phyloP scores from a whole-genome alignment of 2,329 filamentous ascomycete species.

The Hypoxylon sp. region DNA sequence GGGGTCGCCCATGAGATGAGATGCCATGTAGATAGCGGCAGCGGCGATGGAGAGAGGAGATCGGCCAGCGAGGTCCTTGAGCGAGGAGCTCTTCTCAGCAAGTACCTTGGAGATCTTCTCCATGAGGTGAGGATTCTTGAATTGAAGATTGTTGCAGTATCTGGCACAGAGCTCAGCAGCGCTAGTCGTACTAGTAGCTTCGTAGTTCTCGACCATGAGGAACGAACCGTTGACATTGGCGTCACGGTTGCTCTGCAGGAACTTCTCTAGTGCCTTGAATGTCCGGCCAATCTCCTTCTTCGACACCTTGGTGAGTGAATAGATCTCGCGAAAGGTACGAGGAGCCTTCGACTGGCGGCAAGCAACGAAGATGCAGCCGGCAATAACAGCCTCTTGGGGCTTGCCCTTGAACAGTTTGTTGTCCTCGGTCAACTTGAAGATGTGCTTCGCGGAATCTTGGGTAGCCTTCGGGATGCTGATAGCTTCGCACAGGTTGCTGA shows the following conservation, averaged over 20 bases:
- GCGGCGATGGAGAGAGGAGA: constrained; percentile 95
- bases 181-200: constrained; percentile 81
- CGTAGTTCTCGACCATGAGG: constrained; percentile 76
- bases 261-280: constrained; percentile 93
- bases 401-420: constrained; percentile 96
- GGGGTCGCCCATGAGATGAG: constrained; percentile 84
- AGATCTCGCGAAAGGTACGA: constrained; percentile 95
- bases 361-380: constrained; percentile 97
- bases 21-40: constrained; percentile 97
- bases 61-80: constrained; percentile 88
- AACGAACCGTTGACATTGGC: constrained; percentile 66
- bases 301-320: constrained; percentile 89
- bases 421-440: constrained; percentile 96
- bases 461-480: constrained; percentile 86
- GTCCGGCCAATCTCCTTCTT: constrained; percentile 98
- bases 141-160: constrained; percentile 87
- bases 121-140: constrained; percentile 78
- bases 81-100: constrained; percentile 81
- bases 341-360: constrained; percentile 90
- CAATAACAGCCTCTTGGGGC: constrained; percentile 91
- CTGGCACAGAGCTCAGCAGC: constrained; percentile 89
- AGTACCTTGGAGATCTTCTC: constrained; percentile 85
- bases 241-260: constrained; percentile 82
- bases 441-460: constrained; percentile 90
- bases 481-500: constrained; percentile 87